Evolutionary conservation across 2,329 filamentous ascomycete genomes (phyloP), one percentile per base, ranked within the genome.

Genomic region (Akanthomyces dipterigenus): DNA sequence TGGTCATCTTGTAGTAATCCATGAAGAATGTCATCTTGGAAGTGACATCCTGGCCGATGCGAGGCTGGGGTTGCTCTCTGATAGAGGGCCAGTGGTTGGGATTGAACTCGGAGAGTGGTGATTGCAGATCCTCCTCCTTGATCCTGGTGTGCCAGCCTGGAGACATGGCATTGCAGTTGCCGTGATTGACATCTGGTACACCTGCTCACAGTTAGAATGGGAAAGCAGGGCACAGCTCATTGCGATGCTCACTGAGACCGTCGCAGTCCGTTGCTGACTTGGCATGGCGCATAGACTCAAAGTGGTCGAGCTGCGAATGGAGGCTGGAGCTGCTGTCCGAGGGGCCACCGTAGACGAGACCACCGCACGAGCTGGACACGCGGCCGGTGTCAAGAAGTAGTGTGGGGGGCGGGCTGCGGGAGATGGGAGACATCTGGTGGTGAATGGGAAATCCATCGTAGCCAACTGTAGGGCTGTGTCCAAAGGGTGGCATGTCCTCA

Each of bases 1-100:
- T 93, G 70, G 91, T 90, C 73, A 91, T 92, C 70, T 93, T 88
- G 75, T 96, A 97, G 75, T 96, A 96, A 71, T 96, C 89, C 78
- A 97, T 88, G 70, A 96, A 88, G 75, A 89, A 96, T 66, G 89
- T 88, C 78, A 96, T 88, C 70, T 91, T 89, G 62, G 88, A 85
- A 63, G 90, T 86, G 68, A 90, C 77, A 73, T 88, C 77, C 71
- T 83, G 71, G 81, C 79, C 80, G 78, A 84, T 76, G 70, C 81
- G 82, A 65, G 78, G 70, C 54, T 75, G 68, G 45, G 78, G 78
- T 43, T 74, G 72, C 60, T 81, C 79, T 65, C 78, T 75, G 34
- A 77, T 70, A 16, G 72, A 71, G 9, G 78, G 79, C 78, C 82
- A 82, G 68, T 75, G 77, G 68, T 75, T 78, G 70, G 77, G 75